These are phyloP conservation scores for Teunomyces stri DNA, from an alignment of 805 yeast genomes.

Conservation along the genomic window DNA sequence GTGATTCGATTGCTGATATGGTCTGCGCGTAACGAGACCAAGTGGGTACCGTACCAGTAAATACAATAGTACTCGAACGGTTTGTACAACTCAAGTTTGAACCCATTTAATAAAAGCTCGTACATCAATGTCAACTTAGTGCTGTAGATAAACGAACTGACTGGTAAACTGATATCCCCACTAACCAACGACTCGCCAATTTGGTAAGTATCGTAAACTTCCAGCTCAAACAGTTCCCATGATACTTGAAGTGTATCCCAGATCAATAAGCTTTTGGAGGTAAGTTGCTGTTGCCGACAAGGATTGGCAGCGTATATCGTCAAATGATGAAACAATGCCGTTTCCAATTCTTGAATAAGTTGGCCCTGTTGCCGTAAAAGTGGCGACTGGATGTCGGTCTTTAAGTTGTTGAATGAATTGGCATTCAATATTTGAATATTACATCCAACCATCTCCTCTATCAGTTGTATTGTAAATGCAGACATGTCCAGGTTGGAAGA, in stretches of 20 bases:
- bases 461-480: conserved; percentile 27
- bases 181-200: conserved; percentile 32
- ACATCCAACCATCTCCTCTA: conserved; percentile 44
- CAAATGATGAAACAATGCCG: conserved; percentile 35
- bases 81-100: conserved; percentile 71
- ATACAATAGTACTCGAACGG: conserved; percentile 65
- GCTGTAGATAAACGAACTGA: conserved; percentile 67
- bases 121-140: conserved; percentile 70
- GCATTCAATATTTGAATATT: conserved; percentile 28
- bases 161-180: conserved; percentile 53
- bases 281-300: conserved; percentile 77
- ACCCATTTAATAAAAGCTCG: conserved; percentile 68
- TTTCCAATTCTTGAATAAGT: conserved; percentile 39
- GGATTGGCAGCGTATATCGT: conserved; percentile 52
- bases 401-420: conserved; percentile 1
- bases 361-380: conserved; percentile 2
- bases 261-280: conserved; percentile 49
- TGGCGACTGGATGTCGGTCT: conserved; percentile 7
- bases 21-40: conserved; percentile 38
- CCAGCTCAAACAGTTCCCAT: conserved; percentile 62
- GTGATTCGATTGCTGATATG: conserved; percentile 44
- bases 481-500: conserved; percentile 15
- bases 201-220: conserved; percentile 31
- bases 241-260: conserved; percentile 85
- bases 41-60: conserved; percentile 64